These are phyloP conservation scores for Mycena amicta DNA, from an alignment of 768 basidiomycete species.

Conservation along the genomic window DNA sequence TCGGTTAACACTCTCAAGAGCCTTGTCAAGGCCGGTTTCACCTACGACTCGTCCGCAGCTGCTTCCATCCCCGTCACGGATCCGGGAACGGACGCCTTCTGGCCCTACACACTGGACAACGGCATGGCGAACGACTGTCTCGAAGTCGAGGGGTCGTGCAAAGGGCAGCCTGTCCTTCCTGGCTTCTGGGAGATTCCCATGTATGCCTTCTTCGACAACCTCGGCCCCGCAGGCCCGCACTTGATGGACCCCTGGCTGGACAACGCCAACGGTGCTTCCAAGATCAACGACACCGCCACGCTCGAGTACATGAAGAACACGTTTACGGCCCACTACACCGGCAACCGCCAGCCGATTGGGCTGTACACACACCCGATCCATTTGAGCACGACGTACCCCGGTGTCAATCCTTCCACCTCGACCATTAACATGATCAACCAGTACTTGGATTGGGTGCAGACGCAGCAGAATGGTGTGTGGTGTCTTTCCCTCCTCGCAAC, in stretches of 20 bases:
- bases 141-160: conserved; percentile 54
- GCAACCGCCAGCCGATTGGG: conserved; percentile 78
- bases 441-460: conserved; percentile 83
- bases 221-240: conserved; percentile 58
- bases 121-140: conserved; percentile 82
- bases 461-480: conserved; percentile 59
- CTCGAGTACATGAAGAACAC: conserved; percentile 73
- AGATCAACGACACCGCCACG: conserved; percentile 62
- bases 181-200: conserved; percentile 88
- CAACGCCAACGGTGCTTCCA: conserved; percentile 50
- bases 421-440: conserved; percentile 77
- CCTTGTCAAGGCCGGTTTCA: conserved; percentile 59
- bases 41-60: conserved; percentile 69
- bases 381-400: conserved; percentile 57
- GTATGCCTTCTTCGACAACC: conserved; percentile 73
- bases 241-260: conserved; percentile 87
- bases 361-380: conserved; percentile 85
- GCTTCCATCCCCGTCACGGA: conserved; percentile 69
- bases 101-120: conserved; percentile 83
- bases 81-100: conserved; percentile 69
- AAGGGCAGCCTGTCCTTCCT: conserved; percentile 70
- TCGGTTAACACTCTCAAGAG: conserved; percentile 60
- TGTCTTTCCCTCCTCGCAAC: not conserved
- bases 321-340: conserved; percentile 73
- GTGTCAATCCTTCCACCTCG: conserved; percentile 48